A percentile compares a stretch with the other conserved stretches of the same genome.
These are phyloP conservation scores for Xylaria arbuscula DNA, from an alignment of 2,329 filamentous ascomycete genomes.

Conservation along the genomic window DNA sequence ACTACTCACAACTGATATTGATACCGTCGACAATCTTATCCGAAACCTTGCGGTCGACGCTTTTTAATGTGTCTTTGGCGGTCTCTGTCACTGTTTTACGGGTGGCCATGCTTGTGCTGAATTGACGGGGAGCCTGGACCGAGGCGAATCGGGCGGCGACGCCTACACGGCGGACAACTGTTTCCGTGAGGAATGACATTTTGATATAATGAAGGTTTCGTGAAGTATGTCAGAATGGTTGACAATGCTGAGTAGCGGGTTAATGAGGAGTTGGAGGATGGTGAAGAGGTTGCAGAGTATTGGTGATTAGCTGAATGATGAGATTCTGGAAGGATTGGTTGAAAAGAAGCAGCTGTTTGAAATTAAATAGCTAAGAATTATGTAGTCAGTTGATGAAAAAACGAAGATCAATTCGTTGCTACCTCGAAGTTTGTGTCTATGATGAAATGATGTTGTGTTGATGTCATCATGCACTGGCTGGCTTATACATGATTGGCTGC, in stretches of 20 bases:
- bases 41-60: slow-evolving; percentile 68
- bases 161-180: slow-evolving; percentile 58
- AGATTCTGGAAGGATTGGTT: background rate
- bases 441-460: slow-evolving; percentile 28
- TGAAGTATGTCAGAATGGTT: background rate
- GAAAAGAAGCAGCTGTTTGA: background rate
- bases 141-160: slow-evolving; percentile 52
- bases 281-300: background rate
- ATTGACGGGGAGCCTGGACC: slow-evolving; percentile 58
- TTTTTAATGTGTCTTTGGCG: slow-evolving; percentile 70
- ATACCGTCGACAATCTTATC: slow-evolving; percentile 72
- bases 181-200: slow-evolving; percentile 67
- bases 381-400: background rate
- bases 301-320: background rate
- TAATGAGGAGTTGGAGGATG: background rate
- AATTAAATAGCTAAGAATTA: slow-evolving; percentile 9
- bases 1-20: slow-evolving; percentile 66
- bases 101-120: slow-evolving; percentile 59
- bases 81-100: slow-evolving; percentile 64
- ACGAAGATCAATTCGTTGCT: background rate
- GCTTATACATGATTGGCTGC: slow-evolving; percentile 22
- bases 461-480: slow-evolving; percentile 28
- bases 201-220: slow-evolving; percentile 5
- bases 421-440: background rate
- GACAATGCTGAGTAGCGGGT: background rate